Base-by-base conservation (phyloP, 1,284 basidiomycete species). In the Malassezia equina region DNA sequence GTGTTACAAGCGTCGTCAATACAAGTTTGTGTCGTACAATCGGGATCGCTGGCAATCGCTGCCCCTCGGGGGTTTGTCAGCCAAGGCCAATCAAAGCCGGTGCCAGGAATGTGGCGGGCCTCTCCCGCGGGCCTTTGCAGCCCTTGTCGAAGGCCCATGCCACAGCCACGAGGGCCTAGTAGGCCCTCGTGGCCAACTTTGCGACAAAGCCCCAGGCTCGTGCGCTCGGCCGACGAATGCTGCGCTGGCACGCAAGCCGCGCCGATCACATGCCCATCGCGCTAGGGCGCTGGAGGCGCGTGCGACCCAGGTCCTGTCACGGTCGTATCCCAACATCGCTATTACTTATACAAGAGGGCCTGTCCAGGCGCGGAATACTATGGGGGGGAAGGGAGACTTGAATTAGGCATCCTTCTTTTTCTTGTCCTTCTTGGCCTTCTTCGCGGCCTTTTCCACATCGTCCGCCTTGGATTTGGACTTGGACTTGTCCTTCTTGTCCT, bases 401-500 rank as follows among this genome's bases (percentile, higher is more conserved):
- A 6, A 23, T 47, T 55, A 49, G 19, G 48, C 59, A 46, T 58
- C 56, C 51, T 66, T 62, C 36, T 61, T 54, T 50, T 63, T 60
- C 54, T 67, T 64, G 21, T 62, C 56, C 52, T 64, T 61, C 59
- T 68, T 66, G 25, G 36, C 59, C 62, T 65, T 63, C 45, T 63
- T 60, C 17, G 60, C 56, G 7, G 61, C 61, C 61, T 67, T 67
- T 17, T 62, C 60, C 4, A 63, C 62, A 13, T 66, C 59, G 29
- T 31, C 32, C 21, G 40, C 58, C 61, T 63, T 62, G 53, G 59
- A 57, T 21, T 46, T 39, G 32, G 59, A 60, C 49, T 65, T 63
- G 45, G 47, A 55, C 47, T 65, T 68, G 17, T 44, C 75, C 58
- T 71, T 73, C 62, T 76, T 71, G 51, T 77, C 80, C 77, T 86